Evolutionary conservation across 306 rosid genomes (phyloP), one percentile per base, ranked within the genome.

Genomic region (Amphicarpaea edgeworthii): DNA sequence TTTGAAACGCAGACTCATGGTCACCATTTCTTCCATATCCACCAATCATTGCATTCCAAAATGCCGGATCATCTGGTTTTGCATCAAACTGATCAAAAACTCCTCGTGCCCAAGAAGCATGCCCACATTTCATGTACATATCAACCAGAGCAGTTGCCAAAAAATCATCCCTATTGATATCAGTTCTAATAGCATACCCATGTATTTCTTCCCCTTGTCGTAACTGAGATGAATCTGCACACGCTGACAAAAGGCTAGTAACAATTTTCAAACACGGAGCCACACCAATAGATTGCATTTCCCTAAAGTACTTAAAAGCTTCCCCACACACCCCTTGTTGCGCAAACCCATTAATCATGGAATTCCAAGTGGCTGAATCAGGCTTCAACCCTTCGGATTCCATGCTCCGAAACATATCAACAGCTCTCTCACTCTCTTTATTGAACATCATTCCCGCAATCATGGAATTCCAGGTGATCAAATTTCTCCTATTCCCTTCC

Each of bases 11-110:
- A 53, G 85, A 85, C 53, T 82, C 83, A 21, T 84, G 41, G 8
- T 88, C 88, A 41, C 98, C 91, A 47, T 89, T 89, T 77, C 86
- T 91, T 78, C 96, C 96, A 70, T 84, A 87, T 43, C 93, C 97
- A 2, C 86, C 84, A 28, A 91, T 86, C 87, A 86, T 81, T 42
- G 89, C 90, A 50, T 93, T 93, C 98, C 97, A 91, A 80, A 93
- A 82, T 64, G 93, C 90, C 0, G 91, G 86, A 71, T 93, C 90
- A 30, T 79, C 75, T 10, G 89, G 90, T 71, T 88, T 91, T 55
- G 54, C n/a, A 50, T 72, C 86, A 77, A 87, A 83, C 63, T 78
- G 85, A 66, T 89, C 59, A 64, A 89, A 90, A 78, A 85, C 60
- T 55, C 42, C 53, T 32, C 84, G 77, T 60, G 90, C 98, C 70